phyloP scores from a whole-genome alignment of 2,329 filamentous ascomycete species.

The Alternaria arborescens region DNA sequence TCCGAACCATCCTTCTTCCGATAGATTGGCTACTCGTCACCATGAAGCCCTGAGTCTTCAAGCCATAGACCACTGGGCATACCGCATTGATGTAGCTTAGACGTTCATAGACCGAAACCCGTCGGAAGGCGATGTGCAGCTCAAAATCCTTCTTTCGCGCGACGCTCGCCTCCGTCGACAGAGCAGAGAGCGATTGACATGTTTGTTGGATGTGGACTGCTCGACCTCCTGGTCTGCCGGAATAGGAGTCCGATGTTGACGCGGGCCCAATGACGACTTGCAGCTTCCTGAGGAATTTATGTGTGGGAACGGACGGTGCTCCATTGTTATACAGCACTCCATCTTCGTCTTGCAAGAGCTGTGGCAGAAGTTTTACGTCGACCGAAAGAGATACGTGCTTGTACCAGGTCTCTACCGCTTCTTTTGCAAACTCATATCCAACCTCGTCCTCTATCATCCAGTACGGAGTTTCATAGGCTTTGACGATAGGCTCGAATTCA shows the following conservation, averaged over 20 bases:
- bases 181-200: not conserved
- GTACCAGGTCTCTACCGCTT: not conserved
- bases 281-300: not conserved
- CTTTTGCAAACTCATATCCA: not conserved
- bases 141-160: not conserved
- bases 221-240: not conserved
- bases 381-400: not conserved
- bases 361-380: not conserved
- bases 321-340: not conserved
- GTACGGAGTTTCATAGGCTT: not conserved
- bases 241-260: fast-evolving
- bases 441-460: not conserved
- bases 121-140: not conserved
- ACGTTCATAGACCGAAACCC: not conserved
- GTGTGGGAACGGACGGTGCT: not conserved
- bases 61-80: not conserved
- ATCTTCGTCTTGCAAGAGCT: not conserved
- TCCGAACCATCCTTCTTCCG: not conserved
- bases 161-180: not conserved
- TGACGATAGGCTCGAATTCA: not conserved
- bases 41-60: not conserved
- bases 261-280: not conserved
- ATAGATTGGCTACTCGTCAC: not conserved
- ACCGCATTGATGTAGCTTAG: not conserved
- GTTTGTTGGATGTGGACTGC: not conserved